phyloP scores from a whole-genome alignment of 495 filamentous ascomycete genomes.

The Melanomma pulvis-pyrius region DNA sequence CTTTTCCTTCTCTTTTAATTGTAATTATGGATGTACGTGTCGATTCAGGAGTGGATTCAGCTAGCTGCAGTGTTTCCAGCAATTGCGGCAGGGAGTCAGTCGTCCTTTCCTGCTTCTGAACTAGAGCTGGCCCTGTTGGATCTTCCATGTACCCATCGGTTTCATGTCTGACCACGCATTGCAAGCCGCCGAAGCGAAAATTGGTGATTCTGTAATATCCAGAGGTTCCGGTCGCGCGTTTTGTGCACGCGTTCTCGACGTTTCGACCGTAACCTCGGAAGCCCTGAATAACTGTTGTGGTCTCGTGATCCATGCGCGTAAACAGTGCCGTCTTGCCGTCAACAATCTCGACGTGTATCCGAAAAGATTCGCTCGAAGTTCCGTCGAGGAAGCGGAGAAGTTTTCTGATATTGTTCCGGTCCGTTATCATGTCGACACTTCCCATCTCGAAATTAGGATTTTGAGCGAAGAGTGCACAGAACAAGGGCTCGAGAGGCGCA shows the following conservation, averaged over 20 bases:
- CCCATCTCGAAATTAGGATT: constrained; percentile 16
- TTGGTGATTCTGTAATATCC: constrained; percentile 7
- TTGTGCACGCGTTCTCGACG: constrained; percentile 7
- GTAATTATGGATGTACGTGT: constrained; percentile 4
- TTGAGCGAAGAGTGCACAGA: constrained; percentile 2
- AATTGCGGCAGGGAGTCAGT: constrained; percentile 5
- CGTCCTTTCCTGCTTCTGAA: constrained; percentile 3
- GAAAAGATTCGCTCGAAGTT: constrained; percentile 9
- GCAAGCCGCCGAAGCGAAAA: constrained; percentile 3
- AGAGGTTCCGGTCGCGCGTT: constrained; percentile 4
- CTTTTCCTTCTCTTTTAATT: constrained; percentile 12
- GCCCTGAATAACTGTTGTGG: constrained; percentile 6
- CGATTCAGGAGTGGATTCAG: constrained; percentile 1
- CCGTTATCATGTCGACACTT: constrained; percentile 5
- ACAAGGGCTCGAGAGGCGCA: constrained; percentile 10
- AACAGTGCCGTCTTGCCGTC: constrained; percentile 12
- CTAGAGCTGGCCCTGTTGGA: background rate
- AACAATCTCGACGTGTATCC: constrained; percentile 9
- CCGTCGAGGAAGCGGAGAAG: constrained; percentile 10
- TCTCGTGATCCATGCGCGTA: constrained; percentile 1
- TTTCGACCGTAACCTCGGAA: constrained; percentile 5
- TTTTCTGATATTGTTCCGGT: constrained; percentile 16
- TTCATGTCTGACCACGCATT: constrained; percentile 6
- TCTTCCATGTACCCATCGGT: constrained; percentile 4
- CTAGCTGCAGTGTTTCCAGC: constrained; percentile 3